A percentile compares a stretch with the other conserved stretches of the same genome.
Conservation (phyloP, 305 asterid species). For the Fraxinus dipetala region DNA sequence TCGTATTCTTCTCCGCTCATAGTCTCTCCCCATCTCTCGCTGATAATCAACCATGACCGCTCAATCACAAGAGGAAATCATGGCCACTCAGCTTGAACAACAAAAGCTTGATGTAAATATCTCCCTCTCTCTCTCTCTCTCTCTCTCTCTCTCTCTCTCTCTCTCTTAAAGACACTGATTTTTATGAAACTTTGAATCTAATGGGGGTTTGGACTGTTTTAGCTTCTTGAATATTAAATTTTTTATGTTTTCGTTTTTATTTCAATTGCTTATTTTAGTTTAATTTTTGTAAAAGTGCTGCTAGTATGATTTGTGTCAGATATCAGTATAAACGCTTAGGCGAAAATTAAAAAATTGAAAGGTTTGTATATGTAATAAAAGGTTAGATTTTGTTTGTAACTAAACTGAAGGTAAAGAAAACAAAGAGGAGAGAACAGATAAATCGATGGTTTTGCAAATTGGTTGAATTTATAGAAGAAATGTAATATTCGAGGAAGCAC, state of each 20-base stretch:
- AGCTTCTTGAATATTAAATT: neutral
- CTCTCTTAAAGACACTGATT: neutral
- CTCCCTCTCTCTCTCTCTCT: neutral
- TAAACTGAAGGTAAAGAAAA: neutral
- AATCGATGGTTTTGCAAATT: neutral
- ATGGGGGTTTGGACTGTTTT: slow-evolving; percentile 1
- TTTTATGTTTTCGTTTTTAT: neutral
- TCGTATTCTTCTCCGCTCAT: neutral
- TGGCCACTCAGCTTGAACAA: slow-evolving; percentile 66
- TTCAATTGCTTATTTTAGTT: neutral
- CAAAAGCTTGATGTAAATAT: slow-evolving; percentile 54
- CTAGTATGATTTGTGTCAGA: neutral
- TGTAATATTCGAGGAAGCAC: neutral
- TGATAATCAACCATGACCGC: slow-evolving; percentile 50
- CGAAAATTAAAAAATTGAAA: neutral
- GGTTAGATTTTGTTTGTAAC: neutral
- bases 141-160: neutral
- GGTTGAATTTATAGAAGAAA: neutral
- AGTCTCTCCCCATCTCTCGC: neutral
- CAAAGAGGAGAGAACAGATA: neutral
- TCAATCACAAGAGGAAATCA: slow-evolving; percentile 66
- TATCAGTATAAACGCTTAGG: neutral
- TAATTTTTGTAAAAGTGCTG: neutral
- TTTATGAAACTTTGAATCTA: slow-evolving; percentile 4
- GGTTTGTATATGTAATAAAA: neutral